Evolutionary conservation across 108 stramenopile species (phyloP).

Genomic region (Nitzschia sp.): DNA sequence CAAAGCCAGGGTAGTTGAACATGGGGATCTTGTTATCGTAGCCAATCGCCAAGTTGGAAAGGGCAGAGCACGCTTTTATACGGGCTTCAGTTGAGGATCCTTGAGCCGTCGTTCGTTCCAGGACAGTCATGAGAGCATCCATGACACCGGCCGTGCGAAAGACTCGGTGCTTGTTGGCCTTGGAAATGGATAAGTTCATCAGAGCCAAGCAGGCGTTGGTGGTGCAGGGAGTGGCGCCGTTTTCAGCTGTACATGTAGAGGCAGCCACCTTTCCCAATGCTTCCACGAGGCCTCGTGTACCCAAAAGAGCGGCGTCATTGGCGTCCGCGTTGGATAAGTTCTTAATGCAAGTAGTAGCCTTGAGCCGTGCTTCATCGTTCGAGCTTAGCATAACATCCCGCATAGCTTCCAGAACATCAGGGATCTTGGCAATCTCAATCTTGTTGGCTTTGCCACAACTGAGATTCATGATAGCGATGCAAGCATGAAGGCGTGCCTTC

Average conservation of each 20-base stretch:
- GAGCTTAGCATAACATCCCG: constrained; percentile 82
- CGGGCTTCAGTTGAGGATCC: constrained; percentile 76
- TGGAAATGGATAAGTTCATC: constrained; percentile 89
- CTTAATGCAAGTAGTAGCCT: constrained; percentile 91
- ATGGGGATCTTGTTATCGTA: constrained; percentile 95
- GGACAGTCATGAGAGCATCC: constrained; percentile 89
- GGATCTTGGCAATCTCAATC: constrained; percentile 80
- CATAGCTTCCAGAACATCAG: constrained; percentile 83
- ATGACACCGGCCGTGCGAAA: constrained; percentile 87
- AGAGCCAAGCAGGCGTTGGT: constrained; percentile 88
- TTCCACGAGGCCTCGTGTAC: constrained; percentile 79
- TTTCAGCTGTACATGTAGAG: constrained; percentile 64
- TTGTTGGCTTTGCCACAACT: constrained; percentile 91
- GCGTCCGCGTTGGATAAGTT: constrained; percentile 89
- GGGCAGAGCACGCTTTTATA: constrained; percentile 88
- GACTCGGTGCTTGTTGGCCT: constrained; percentile 87
- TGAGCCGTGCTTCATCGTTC: constrained; percentile 81
- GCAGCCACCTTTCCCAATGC: constrained; percentile 81
- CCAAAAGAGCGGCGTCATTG: constrained; percentile 83
- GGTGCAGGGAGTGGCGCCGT: constrained; percentile 81
- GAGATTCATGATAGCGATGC: constrained; percentile 92
- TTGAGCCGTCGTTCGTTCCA: constrained; percentile 70
- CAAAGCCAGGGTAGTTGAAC: constrained; percentile 90
- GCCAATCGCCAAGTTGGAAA: constrained; percentile 88
- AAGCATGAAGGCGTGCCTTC: constrained; percentile 86